Conservation (phyloP, 805 yeast genomes). For the Wickerhamiella shivajii region DNA sequence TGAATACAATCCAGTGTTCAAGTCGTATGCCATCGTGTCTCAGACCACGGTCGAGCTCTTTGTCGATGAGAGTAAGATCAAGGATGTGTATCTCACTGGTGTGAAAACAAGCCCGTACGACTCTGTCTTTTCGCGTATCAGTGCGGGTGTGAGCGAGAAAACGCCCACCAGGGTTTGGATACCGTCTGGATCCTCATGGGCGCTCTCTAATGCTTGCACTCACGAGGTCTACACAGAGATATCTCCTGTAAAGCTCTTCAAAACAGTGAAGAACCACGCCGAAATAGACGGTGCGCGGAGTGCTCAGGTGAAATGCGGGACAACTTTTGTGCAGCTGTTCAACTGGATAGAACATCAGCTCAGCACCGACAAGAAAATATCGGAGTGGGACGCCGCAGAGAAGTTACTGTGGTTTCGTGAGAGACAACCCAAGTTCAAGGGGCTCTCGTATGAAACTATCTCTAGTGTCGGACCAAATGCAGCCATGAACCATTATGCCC, state of each 20-base stretch:
- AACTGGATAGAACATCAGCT: constrained; percentile 70
- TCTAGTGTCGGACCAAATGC: constrained; percentile 66
- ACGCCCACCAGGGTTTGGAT: constrained; percentile 30
- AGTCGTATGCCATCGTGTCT: constrained; percentile 46
- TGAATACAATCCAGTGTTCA: constrained; percentile 76
- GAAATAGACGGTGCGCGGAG: constrained; percentile 58
- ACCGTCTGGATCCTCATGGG: constrained; percentile 55
- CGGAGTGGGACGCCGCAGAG: constrained; percentile 44
- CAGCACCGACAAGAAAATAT: constrained; percentile 27
- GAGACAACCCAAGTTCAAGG: constrained; percentile 29
- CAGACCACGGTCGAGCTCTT: constrained; percentile 33
- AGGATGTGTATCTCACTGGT: constrained; percentile 29
- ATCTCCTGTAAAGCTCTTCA: constrained; percentile 52
- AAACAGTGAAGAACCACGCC: constrained; percentile 56
- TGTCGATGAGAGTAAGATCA: constrained; percentile 34
- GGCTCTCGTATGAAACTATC: constrained; percentile 59
- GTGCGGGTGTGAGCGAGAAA: constrained; percentile 5
- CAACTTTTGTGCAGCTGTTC: constrained; percentile 56
- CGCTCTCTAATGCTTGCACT: constrained; percentile 37
- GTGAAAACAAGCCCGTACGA: constrained; percentile 39
- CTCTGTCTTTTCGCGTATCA: constrained; percentile 28
- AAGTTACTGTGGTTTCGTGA: constrained; percentile 35
- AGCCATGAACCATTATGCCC: constrained; percentile 63
- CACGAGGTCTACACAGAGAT: constrained; percentile 30
- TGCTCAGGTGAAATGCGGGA: constrained; percentile 77